These are phyloP conservation scores for Dactylellina leptospora DNA, from an alignment of 2,329 filamentous ascomycete genomes.

Conservation along the genomic window DNA sequence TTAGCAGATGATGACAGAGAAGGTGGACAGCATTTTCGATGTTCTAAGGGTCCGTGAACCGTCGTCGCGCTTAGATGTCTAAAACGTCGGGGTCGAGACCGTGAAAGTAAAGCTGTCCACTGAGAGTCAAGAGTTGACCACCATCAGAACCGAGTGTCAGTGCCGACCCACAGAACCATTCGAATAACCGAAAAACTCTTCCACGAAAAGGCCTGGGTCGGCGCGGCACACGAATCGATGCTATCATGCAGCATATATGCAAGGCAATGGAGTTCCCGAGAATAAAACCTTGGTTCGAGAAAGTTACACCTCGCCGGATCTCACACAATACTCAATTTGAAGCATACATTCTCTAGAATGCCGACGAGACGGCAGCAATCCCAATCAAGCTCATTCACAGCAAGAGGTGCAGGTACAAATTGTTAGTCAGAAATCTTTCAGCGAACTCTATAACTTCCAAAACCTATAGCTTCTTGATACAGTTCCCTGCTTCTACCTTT, in stretches of 20 bases:
- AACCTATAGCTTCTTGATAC: slow-evolving; percentile 19
- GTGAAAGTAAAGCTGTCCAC: background rate
- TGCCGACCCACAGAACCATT: slow-evolving; percentile 19
- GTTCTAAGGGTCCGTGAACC: background rate
- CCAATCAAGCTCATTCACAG: background rate
- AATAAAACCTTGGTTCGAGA: too few relatives aligned
- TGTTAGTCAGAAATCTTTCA: slow-evolving; percentile 25
- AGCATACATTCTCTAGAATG: too few relatives aligned
- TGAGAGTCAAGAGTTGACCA: background rate
- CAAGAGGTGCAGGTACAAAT: background rate
- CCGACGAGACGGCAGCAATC: too few relatives aligned
- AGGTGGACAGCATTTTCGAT: slow-evolving; percentile 2
- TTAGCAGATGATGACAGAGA: slow-evolving; percentile 34
- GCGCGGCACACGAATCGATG: slow-evolving; percentile 11
- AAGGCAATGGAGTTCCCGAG: slow-evolving; percentile 14
- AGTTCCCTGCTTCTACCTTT: background rate
- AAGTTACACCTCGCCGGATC: too few relatives aligned
- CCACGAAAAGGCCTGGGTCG: background rate
- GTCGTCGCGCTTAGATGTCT: slow-evolving; percentile 14
- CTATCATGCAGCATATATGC: slow-evolving; percentile 11
- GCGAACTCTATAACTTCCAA: slow-evolving; percentile 2
- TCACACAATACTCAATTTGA: too few relatives aligned
- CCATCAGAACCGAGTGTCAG: slow-evolving; percentile 19
- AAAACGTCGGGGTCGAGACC: background rate
- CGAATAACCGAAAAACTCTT: slow-evolving; percentile 15